A percentile compares a stretch with the other conserved stretches of the same genome.
phyloP scores from a whole-genome alignment of 2,329 filamentous ascomycete genomes.

The Lizonia empirigonia region DNA sequence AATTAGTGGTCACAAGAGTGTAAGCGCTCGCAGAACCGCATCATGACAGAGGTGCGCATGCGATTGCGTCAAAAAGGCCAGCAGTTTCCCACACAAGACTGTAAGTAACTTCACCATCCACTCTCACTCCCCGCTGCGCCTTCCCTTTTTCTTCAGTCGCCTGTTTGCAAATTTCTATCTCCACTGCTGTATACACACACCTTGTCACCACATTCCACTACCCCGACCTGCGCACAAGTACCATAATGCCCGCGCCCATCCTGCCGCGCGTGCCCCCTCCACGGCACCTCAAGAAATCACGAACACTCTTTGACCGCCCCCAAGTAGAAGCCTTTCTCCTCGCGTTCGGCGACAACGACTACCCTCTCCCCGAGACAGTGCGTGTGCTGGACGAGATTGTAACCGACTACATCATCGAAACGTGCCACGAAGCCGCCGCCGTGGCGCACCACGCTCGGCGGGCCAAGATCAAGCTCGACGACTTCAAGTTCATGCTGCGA shows the following conservation, averaged over 20 bases:
- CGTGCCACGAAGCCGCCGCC: constrained; percentile 86
- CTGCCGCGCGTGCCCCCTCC: constrained; percentile 15
- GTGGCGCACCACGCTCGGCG: constrained; percentile 84
- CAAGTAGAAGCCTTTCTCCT: constrained; percentile 76
- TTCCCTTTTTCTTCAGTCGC: neutral
- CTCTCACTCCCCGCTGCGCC: neutral
- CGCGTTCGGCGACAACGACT: constrained; percentile 77
- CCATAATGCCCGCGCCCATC: constrained; percentile 2
- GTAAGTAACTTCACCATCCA: constrained; percentile 32
- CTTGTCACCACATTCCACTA: neutral
- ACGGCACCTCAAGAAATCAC: constrained; percentile 9
- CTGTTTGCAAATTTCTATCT: neutral
- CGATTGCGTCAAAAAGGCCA: constrained; percentile 54
- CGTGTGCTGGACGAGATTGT: constrained; percentile 92
- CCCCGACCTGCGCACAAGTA: constrained; percentile 1
- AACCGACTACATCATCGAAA: constrained; percentile 90
- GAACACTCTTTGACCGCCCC: constrained; percentile 12
- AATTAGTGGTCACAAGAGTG: neutral
- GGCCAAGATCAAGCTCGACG: constrained; percentile 97
- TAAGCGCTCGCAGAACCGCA: constrained; percentile 3
- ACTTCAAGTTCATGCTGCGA: constrained; percentile 93
- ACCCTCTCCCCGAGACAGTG: constrained; percentile 82
- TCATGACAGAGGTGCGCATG: constrained; percentile 57
- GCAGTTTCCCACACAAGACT: constrained; percentile 53
- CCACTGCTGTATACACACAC: no score